Base-by-base conservation (phyloP, 176 grass and related monocot genomes). In the Luzula sylvatica region DNA sequence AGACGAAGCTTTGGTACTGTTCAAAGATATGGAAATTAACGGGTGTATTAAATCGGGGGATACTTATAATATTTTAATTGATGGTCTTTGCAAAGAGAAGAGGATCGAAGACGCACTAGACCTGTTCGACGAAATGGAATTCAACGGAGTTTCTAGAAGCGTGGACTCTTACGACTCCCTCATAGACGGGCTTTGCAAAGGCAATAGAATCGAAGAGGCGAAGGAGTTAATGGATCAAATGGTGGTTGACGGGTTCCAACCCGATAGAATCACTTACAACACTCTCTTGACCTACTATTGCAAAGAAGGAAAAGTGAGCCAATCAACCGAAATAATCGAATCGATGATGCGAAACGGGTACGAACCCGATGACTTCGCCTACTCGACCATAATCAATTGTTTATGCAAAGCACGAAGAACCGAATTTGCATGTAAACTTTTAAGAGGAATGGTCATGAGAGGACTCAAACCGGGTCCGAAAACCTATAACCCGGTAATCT, bases 91-190 rank as follows among this genome's bases (percentile, higher is more conserved):
- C 74, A 89, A 95, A 72, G 83, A 82, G 69, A 56, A 73, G 69
- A 84, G 74, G 61, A 78, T 95, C 26, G 84, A 95, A 66, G 84
- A 95, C 68, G 90, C 84, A 24, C 70, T 85, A 53, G 80, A 82
- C 15, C 39, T 95, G 25, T 95, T 95, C 62, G 66, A 86, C 72
- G 77, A 95, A 61, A 95, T 88, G 90, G 90, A 95, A 70, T 17
- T 82, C 14, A 72, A 82, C 8, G 80, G 90, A 11, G 71, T 95
- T 61, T 70, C 78, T 17, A 88, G 80, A 63, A 78, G 81, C 54
- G 71, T 77, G 38, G 58, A 82, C 19, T 88, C 80, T 20, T 95
- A 88, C 46, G 85, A 82, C 45, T 85, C 80, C 0, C 74, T 88
- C 50, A 66, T 88, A 55, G 84, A 95, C 70, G 84, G 84, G 15